These are phyloP conservation scores for Haplosporangium sp. DNA, from an alignment of 371 early-diverging fungal species.

Conservation along the genomic window DNA sequence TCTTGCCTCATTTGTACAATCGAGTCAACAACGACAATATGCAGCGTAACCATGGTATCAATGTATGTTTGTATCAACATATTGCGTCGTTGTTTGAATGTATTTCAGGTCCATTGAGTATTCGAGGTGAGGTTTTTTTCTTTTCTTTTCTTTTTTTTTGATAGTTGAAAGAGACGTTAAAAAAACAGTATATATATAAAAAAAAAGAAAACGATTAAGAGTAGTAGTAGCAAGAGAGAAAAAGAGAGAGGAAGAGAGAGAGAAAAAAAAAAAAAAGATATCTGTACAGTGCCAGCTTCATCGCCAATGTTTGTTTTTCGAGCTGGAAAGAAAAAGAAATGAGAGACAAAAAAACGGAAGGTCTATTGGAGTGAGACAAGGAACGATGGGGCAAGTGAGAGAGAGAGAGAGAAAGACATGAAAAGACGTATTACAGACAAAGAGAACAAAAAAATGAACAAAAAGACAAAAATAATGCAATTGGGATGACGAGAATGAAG, in stretches of 20 bases:
- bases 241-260: background rate
- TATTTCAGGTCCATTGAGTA: too few species aligned
- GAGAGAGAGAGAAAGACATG: background rate
- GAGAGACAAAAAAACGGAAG: background rate
- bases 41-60: too few species aligned
- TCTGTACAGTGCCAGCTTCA: conserved; percentile 12
- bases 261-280: conserved; percentile 1
- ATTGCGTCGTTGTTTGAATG: too few species aligned
- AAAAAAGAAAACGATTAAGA: background rate
- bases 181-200: background rate
- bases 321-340: background rate
- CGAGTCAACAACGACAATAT: too few species aligned
- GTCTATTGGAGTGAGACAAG: background rate
- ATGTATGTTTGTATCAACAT: too few species aligned
- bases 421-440: background rate
- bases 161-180: too few species aligned
- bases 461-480: background rate
- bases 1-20: too few species aligned
- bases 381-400: background rate
- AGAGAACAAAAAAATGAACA: background rate
- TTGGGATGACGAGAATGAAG: background rate
- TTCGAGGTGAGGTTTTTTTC: background rate
- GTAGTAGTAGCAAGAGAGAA: background rate
- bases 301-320: background rate
- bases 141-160: background rate